Evolutionary conservation across 176 grass and related monocot species (phyloP).

Genomic region (Paspalum vaginatum): DNA sequence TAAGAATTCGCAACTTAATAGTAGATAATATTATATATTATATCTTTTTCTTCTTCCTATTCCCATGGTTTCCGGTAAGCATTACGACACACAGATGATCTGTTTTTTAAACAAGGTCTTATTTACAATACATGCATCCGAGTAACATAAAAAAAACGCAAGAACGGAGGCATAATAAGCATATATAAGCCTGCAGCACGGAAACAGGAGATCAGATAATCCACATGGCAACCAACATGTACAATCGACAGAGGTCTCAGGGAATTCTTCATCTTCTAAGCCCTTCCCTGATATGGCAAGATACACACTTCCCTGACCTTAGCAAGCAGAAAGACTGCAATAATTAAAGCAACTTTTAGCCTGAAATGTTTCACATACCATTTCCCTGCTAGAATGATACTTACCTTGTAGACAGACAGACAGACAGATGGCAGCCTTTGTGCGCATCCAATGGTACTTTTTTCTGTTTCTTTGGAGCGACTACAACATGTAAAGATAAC

Average conservation of each 20-base stretch:
- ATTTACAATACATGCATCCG: background rate
- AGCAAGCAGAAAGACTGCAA: slow-evolving; percentile 29
- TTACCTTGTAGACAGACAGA: background rate
- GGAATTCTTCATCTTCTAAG: background rate
- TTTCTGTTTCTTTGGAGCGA: background rate
- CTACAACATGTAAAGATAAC: background rate
- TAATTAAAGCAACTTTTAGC: background rate
- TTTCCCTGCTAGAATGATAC: background rate
- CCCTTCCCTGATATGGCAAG: background rate
- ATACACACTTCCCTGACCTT: background rate
- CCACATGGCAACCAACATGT: slow-evolving; percentile 3
- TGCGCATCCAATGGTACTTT: background rate
- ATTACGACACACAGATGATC: background rate
- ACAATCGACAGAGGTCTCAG: background rate
- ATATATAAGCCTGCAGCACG: background rate
- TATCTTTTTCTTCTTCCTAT: background rate
- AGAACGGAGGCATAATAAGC: slow-evolving; percentile 3
- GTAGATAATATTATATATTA: background rate
- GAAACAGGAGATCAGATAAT: background rate
- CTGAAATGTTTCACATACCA: background rate
- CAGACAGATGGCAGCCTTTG: background rate
- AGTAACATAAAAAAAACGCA: background rate
- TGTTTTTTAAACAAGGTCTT: background rate
- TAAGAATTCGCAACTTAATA: background rate
- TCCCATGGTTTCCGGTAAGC: background rate